A percentile compares a stretch with the other conserved stretches of the same genome.
These are phyloP conservation scores for Pichia sp. DNA, from an alignment of 1,139 yeast genomes.

Conservation along the genomic window DNA sequence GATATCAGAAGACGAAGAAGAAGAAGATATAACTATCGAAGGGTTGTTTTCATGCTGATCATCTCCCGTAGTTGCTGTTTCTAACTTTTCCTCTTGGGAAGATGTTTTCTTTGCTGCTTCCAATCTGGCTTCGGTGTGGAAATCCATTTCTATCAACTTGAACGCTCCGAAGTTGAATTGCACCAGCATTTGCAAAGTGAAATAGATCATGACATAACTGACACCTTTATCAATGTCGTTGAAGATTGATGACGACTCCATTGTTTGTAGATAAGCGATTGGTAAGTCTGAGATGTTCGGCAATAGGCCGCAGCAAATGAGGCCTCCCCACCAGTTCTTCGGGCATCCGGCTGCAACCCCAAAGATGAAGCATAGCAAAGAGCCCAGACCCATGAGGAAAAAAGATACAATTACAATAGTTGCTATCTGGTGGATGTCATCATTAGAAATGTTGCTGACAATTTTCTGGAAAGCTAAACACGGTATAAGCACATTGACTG, in stretches of 20 bases:
- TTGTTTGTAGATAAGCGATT: slow-evolving; percentile 79
- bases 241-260: slow-evolving; percentile 54
- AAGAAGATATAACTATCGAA: background rate
- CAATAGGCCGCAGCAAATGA: slow-evolving; percentile 68
- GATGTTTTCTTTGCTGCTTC: background rate
- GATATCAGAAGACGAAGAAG: background rate
- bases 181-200: slow-evolving; percentile 63
- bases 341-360: slow-evolving; percentile 42
- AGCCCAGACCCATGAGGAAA: slow-evolving; percentile 51
- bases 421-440: slow-evolving; percentile 73
- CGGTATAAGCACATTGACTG: slow-evolving; percentile 71
- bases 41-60: background rate
- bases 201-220: slow-evolving; percentile 78
- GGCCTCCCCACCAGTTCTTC: slow-evolving; percentile 74
- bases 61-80: background rate
- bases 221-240: slow-evolving; percentile 75
- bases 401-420: slow-evolving; percentile 62
- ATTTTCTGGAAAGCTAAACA: slow-evolving; percentile 75
- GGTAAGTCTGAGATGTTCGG: slow-evolving; percentile 83
- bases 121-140: slow-evolving; percentile 4
- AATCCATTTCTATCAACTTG: slow-evolving; percentile 48
- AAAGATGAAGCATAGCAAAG: slow-evolving; percentile 35
- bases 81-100: background rate
- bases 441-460: slow-evolving; percentile 62
- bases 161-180: slow-evolving; percentile 78